These are phyloP conservation scores for Polysphondylium violaceum DNA, from an alignment of 78 protist genomes.

Conservation along the genomic window DNA sequence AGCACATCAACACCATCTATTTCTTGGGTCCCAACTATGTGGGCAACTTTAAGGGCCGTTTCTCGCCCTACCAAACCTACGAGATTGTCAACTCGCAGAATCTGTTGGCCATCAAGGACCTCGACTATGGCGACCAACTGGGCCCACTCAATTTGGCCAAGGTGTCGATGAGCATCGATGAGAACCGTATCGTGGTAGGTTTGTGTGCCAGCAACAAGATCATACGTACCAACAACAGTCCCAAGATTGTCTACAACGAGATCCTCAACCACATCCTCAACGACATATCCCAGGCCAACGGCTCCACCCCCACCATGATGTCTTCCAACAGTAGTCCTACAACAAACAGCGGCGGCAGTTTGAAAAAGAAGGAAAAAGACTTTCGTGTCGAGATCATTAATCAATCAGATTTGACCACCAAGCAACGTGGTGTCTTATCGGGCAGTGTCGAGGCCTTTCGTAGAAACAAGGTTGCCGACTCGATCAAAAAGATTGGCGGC, in stretches of 20 bases:
- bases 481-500: slow-evolving; percentile 72
- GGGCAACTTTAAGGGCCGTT: slow-evolving; percentile 63
- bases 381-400: slow-evolving; percentile 47
- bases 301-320: not conserved
- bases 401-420: slow-evolving; percentile 53
- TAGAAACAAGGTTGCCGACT: slow-evolving; percentile 68
- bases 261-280: slow-evolving; percentile 6
- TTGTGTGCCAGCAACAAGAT: slow-evolving; percentile 44
- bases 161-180: slow-evolving; percentile 72
- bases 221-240: slow-evolving; percentile 9
- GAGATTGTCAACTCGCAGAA: slow-evolving; percentile 56
- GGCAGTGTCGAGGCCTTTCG: slow-evolving; percentile 68
- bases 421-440: slow-evolving; percentile 23
- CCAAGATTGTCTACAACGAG: slow-evolving; percentile 15
- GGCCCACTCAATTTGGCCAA: slow-evolving; percentile 71
- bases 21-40: slow-evolving; percentile 76
- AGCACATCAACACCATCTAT: slow-evolving; percentile 71
- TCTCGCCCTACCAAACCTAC: slow-evolving; percentile 77
- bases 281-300: not conserved
- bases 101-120: slow-evolving; percentile 47
- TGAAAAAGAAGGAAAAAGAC: not conserved
- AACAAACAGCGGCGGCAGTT: not conserved
- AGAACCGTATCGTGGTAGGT: slow-evolving; percentile 43
- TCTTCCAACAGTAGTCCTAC: not conserved
- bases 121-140: slow-evolving; percentile 57